These are phyloP conservation scores for Westerdykella aurantiaca DNA, from an alignment of 2,329 filamentous ascomycete species.

Conservation along the genomic window DNA sequence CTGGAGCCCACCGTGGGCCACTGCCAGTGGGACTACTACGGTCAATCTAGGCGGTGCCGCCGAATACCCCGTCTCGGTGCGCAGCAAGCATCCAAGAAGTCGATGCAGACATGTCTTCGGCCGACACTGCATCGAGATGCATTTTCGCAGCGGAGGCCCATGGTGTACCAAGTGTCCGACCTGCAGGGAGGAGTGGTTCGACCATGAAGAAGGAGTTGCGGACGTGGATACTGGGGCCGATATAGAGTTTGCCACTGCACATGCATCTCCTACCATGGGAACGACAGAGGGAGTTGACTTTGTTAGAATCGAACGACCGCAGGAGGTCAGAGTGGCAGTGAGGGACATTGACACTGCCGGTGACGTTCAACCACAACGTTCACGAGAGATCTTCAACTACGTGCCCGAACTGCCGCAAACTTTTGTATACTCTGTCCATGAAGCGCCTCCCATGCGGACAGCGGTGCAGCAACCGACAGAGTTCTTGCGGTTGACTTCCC, in stretches of 20 bases:
- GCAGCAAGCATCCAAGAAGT: slow-evolving; percentile 9
- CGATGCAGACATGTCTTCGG: slow-evolving; percentile 16
- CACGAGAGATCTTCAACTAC: too few species aligned
- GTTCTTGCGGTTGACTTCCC: too few species aligned
- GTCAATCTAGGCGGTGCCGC: slow-evolving; percentile 12
- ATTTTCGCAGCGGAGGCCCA: slow-evolving; percentile 13
- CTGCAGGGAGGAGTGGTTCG: slow-evolving; percentile 17
- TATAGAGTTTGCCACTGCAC: slow-evolving; percentile 10
- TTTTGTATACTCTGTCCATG: too few species aligned
- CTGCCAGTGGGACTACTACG: too few species aligned
- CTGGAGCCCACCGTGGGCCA: neutral
- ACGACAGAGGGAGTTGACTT: neutral
- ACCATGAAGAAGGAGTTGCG: slow-evolving; percentile 9
- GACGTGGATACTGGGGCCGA: slow-evolving; percentile 8
- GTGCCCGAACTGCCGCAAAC: too few species aligned
- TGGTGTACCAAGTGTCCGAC: slow-evolving; percentile 20
- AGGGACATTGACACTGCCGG: neutral
- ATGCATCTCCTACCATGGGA: neutral
- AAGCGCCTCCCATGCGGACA: too few species aligned
- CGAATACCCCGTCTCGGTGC: slow-evolving; percentile 13
- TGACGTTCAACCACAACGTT: neutral
- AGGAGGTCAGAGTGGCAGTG: neutral
- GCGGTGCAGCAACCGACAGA: too few species aligned
- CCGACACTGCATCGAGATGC: slow-evolving; percentile 14
- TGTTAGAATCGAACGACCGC: neutral